Conservation (phyloP, 495 filamentous ascomycete genomes). For the Schizothecium vesticola region DNA sequence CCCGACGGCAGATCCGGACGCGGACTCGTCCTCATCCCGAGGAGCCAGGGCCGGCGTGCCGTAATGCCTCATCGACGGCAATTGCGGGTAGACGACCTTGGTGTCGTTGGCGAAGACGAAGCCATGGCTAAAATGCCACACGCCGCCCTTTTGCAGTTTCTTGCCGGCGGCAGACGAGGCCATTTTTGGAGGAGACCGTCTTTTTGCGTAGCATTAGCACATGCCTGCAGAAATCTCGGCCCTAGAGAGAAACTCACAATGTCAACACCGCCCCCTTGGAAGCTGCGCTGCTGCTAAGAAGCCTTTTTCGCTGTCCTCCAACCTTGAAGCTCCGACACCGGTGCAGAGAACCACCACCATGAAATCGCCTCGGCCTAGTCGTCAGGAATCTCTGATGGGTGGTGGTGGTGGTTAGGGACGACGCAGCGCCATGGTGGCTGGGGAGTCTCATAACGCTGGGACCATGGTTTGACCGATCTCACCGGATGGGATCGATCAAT, state of each 20-base stretch:
- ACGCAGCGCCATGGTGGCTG: not conserved
- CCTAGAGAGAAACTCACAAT: not conserved
- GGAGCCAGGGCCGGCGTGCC: slow-evolving; percentile 4
- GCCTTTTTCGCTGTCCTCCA: not conserved
- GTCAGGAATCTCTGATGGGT: not conserved
- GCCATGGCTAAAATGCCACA: slow-evolving; percentile 38
- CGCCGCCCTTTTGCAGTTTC: slow-evolving; percentile 19
- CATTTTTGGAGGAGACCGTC: not conserved
- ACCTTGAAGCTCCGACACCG: not conserved
- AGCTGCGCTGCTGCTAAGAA: not conserved
- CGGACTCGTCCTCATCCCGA: not conserved
- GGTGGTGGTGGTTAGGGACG: not conserved
- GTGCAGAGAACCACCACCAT: not conserved
- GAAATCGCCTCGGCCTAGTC: not conserved
- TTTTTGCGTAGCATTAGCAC: not conserved
- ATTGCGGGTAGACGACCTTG: slow-evolving; percentile 18
- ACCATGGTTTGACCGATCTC: not conserved
- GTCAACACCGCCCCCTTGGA: not conserved
- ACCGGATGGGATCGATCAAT: not conserved
- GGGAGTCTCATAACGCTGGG: not conserved
- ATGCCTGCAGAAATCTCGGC: too few relatives aligned
- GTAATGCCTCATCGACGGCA: slow-evolving; percentile 9
- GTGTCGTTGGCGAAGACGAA: slow-evolving; percentile 31
- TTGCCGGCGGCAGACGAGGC: slow-evolving; percentile 14
- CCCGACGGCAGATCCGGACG: not conserved